A percentile compares a stretch with the other conserved stretches of the same genome.
phyloP scores from a whole-genome alignment of 306 rosid species.

The Herpetospermum pedunculosum region DNA sequence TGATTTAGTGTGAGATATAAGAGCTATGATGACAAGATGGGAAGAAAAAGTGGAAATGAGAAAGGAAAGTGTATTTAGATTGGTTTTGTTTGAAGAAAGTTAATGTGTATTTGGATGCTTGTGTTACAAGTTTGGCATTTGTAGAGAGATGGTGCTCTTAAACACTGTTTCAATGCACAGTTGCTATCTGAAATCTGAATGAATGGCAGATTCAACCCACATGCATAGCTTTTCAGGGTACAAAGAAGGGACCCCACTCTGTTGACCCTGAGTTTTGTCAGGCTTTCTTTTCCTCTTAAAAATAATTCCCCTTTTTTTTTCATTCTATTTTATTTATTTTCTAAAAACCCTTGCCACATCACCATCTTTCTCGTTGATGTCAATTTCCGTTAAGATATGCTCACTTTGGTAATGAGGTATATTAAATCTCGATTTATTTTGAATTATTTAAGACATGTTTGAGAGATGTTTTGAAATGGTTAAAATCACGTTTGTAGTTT shows the following conservation, averaged over 20 bases:
- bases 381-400: too few species aligned
- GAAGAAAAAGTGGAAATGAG: background rate
- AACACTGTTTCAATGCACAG: background rate
- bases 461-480: too few species aligned
- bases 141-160: background rate
- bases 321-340: background rate
- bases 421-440: too few species aligned
- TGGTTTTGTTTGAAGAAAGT: background rate
- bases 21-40: too few species aligned
- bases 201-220: slow-evolving; percentile 4
- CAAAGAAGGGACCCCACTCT: slow-evolving; percentile 1
- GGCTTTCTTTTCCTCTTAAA: background rate
- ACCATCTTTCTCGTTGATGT: background rate
- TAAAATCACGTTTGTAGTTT: too few species aligned
- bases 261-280: background rate
- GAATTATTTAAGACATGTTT: too few species aligned
- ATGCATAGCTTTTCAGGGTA: slow-evolving; percentile 6
- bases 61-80: background rate
- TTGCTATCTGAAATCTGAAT: slow-evolving; percentile 4
- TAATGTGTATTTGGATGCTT: background rate
- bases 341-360: background rate
- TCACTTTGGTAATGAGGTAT: too few species aligned
- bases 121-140: slow-evolving; percentile 6
- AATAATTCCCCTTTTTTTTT: background rate
- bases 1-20: background rate